Evolutionary conservation across 2,329 filamentous ascomycete genomes (phyloP).

Genomic region (Helicocarpus griseus): DNA sequence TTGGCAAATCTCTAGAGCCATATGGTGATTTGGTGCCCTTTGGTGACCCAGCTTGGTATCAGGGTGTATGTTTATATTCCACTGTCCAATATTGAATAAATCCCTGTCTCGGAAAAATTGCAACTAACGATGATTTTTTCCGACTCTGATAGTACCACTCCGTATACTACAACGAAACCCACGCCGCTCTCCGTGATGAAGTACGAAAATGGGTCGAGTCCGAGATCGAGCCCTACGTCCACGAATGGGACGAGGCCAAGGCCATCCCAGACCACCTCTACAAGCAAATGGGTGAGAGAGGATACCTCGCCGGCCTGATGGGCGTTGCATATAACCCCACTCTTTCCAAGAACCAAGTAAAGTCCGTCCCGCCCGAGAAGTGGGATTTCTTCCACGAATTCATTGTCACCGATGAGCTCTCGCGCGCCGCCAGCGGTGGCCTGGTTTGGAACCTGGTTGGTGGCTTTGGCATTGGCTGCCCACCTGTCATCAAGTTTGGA

Average conservation of each 20-base stretch:
- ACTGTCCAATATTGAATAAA: too few species aligned
- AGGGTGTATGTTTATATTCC: conserved; percentile 62
- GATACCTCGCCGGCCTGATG: conserved; percentile 83
- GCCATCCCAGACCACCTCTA: conserved; percentile 81
- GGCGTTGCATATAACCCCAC: conserved; percentile 69
- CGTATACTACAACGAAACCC: conserved; percentile 90
- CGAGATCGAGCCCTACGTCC: conserved; percentile 82
- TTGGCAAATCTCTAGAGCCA: conserved; percentile 61
- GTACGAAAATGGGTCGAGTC: conserved; percentile 84
- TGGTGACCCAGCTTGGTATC: conserved; percentile 89
- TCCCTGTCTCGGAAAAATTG: too few species aligned
- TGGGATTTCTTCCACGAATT: conserved; percentile 99
- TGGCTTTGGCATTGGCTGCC: conserved; percentile 91
- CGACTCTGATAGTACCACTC: conserved; percentile 71
- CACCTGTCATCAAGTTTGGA: conserved; percentile 85
- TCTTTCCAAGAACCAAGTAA: conserved; percentile 60
- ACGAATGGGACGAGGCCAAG: conserved; percentile 95
- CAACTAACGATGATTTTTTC: too few species aligned
- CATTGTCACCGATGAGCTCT: conserved; percentile 89
- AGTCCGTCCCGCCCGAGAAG: conserved; percentile 72
- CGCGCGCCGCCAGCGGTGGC: conserved; percentile 76
- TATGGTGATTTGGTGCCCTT: conserved; percentile 86
- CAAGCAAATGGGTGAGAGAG: conserved; percentile 87
- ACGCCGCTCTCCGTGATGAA: conserved; percentile 83
- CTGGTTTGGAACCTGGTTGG: conserved; percentile 96